Conservation (phyloP, 768 basidiomycete genomes). For the Podaxis sp. region DNA sequence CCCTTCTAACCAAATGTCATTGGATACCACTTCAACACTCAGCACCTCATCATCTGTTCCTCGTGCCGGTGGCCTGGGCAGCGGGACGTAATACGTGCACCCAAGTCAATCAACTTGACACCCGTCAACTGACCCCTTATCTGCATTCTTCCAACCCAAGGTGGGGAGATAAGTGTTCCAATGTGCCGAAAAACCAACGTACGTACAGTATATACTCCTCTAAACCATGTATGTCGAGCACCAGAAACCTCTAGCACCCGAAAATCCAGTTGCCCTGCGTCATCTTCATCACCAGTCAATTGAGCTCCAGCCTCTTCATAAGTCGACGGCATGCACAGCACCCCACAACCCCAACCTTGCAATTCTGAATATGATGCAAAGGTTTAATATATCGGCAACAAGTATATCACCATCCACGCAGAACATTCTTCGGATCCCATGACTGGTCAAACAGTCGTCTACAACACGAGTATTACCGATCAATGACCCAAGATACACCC, state of each 20-base stretch:
- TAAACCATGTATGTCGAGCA: too few relatives aligned
- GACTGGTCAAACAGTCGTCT: background rate
- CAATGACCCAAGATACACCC: background rate
- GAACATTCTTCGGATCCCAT: background rate
- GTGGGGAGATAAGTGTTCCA: background rate
- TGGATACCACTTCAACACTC: too few relatives aligned
- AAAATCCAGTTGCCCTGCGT: too few relatives aligned
- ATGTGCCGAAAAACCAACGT: too few relatives aligned
- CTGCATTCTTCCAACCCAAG: background rate
- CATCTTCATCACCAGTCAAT: background rate
- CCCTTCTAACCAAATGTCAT: background rate
- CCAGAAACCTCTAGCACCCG: too few relatives aligned
- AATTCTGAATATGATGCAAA: background rate
- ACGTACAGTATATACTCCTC: too few relatives aligned
- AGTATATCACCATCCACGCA: background rate
- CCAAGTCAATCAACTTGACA: background rate
- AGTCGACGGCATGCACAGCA: background rate
- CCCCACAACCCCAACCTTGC: background rate
- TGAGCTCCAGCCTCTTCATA: background rate
- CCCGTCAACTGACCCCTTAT: background rate
- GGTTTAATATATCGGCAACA: background rate
- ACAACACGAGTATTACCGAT: background rate
- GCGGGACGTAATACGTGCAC: too few relatives aligned
- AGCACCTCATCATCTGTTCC: too few relatives aligned
- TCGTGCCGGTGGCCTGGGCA: too few relatives aligned